A percentile compares a stretch with the other conserved stretches of the same genome.
Conservation (phyloP, 1,139 yeast genomes). For the Saccharomyces hybrid region DNA sequence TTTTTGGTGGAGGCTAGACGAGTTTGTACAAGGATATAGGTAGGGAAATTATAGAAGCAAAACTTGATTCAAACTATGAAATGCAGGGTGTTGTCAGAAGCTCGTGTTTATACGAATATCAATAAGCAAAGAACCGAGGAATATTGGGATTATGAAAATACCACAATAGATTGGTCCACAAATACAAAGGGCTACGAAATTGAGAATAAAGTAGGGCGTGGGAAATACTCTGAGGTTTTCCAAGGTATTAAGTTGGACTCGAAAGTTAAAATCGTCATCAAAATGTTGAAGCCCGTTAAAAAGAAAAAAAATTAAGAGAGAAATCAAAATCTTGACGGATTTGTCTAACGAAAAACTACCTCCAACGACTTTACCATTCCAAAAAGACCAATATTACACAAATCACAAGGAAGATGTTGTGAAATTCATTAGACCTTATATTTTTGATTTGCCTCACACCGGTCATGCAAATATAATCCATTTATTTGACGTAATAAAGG, state of each 20-base stretch:
- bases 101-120: slow-evolving; percentile 85
- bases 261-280: slow-evolving; percentile 62
- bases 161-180: slow-evolving; percentile 49
- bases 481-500: slow-evolving; percentile 80
- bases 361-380: slow-evolving; percentile 23
- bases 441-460: slow-evolving; percentile 29
- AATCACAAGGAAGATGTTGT: slow-evolving; percentile 24
- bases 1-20: background rate
- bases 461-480: slow-evolving; percentile 56
- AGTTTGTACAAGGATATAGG: background rate
- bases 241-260: slow-evolving; percentile 61
- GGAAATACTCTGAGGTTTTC: slow-evolving; percentile 95
- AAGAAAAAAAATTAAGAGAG: slow-evolving; percentile 92
- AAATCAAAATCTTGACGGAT: slow-evolving; percentile 85
- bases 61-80: slow-evolving; percentile 16
- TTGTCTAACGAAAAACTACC: slow-evolving; percentile 36
- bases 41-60: background rate
- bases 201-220: slow-evolving; percentile 86
- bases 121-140: slow-evolving; percentile 70
- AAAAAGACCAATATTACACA: slow-evolving; percentile 24
- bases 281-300: slow-evolving; percentile 94
- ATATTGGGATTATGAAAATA: slow-evolving; percentile 89
- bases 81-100: slow-evolving; percentile 45
- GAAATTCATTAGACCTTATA: slow-evolving; percentile 20
- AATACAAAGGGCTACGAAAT: slow-evolving; percentile 65